Base-by-base conservation (phyloP, 352 stramenopile species). In the Phytopythium ostracodes region DNA sequence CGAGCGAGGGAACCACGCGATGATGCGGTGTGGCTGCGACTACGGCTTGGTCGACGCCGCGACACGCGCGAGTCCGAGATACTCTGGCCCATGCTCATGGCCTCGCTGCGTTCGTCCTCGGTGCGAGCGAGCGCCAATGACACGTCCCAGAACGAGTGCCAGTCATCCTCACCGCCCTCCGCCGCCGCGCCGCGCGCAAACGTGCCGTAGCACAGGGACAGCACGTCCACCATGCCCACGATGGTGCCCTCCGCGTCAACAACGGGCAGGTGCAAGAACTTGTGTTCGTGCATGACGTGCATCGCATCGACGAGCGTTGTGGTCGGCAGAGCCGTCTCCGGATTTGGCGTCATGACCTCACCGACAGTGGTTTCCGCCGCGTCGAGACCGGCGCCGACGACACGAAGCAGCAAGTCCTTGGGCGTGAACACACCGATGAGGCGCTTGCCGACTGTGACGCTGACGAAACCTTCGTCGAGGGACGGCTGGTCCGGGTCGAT, bases 241-340 rank as follows among this genome's bases (percentile, higher is more conserved):
- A 95, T 96, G 20, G 78, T 86, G 7, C 72, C 66, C 3, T 81
- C 84, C 18, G 68, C 77, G 25, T 87, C 60, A 15, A 98, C 94
- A 2, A 99, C 94, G 25, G 97, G 97, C 50, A 99, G 66, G 61
- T 98, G 97, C 33, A 99, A 71, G 70, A 99, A 99, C 60, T 96
- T 96, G 64, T 99, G 96, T 60, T 99, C 96, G 65, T 99, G 95
- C 96, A 99, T 99, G 25, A 98, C 92, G 67, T 99, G 96, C 44
- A 99, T 79, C 22, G 96, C 97, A 60, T 99, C 97, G 11, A 99
- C 75, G 12, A 99, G 89, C 31, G 91, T 97, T 6, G 92, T 98
- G 54, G 78, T 95, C 8, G 94, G 93, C 20, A 82, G 82, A 20
- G 97, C 94, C 18, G 89, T 90, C 70, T 99, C 96, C 1, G 97